phyloP scores from a whole-genome alignment of 257 asterid genomes.

The Lycium barbarum region DNA sequence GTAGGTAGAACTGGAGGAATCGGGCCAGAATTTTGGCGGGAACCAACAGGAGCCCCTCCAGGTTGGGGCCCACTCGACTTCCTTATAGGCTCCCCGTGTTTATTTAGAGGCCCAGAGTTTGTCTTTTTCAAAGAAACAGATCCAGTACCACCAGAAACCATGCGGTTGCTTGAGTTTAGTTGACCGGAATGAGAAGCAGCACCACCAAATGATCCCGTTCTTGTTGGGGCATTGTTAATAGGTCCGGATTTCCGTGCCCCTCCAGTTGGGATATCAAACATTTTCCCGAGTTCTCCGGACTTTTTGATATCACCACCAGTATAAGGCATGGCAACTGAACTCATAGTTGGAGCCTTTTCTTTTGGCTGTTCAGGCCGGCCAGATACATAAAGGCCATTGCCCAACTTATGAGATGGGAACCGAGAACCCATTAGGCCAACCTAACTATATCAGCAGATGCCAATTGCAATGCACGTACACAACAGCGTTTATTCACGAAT shows the following conservation, averaged over 20 bases:
- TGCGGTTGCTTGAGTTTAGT: conserved; percentile 48
- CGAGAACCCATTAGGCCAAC: conserved; percentile 73
- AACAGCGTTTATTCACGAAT: background rate
- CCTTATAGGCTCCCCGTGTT: conserved; percentile 89
- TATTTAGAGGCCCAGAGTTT: conserved; percentile 81
- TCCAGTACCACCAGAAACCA: conserved; percentile 64
- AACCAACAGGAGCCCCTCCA: conserved; percentile 64
- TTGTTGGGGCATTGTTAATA: conserved; percentile 57
- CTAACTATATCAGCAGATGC: conserved; percentile 14
- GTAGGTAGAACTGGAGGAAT: conserved; percentile 77
- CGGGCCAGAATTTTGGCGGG: conserved; percentile 87
- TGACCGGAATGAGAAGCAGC: conserved; percentile 81
- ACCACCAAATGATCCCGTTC: conserved; percentile 74
- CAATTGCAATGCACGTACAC: background rate
- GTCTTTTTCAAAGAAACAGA: conserved; percentile 75
- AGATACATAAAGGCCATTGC: conserved; percentile 87
- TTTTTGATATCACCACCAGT: conserved; percentile 94
- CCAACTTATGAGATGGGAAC: conserved; percentile 92
- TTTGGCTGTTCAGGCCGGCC: conserved; percentile 96
- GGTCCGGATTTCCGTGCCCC: conserved; percentile 91
- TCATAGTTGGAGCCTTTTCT: conserved; percentile 73
- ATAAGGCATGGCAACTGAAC: conserved; percentile 89
- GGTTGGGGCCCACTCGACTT: conserved; percentile 89
- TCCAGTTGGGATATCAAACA: conserved; percentile 87
- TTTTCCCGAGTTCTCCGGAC: conserved; percentile 95